Evolutionary conservation across 495 filamentous ascomycete genomes (phyloP).

Genomic region (Ascodesmis nigricans): DNA sequence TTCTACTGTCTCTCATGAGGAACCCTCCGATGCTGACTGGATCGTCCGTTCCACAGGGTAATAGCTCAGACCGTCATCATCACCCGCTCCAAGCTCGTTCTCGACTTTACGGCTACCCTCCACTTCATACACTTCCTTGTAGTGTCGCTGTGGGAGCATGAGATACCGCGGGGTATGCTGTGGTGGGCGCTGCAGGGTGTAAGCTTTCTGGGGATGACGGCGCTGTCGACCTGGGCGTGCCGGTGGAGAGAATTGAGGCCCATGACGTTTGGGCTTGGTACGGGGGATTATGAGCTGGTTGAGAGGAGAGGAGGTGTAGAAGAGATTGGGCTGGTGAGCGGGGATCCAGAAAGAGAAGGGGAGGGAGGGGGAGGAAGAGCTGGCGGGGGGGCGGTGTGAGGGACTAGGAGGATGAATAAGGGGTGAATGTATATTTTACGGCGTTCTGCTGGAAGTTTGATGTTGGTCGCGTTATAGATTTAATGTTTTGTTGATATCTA

Average conservation of each 20-base stretch:
- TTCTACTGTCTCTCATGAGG: constrained; percentile 12
- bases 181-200: constrained; percentile 72
- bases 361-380: too few species aligned
- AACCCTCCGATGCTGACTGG: too few species aligned
- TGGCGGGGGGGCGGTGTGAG: too few species aligned
- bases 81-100: constrained; percentile 70
- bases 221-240: constrained; percentile 70
- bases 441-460: too few species aligned
- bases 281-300: constrained; percentile 55
- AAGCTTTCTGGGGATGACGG: constrained; percentile 47
- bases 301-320: constrained; percentile 32
- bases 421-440: too few species aligned
- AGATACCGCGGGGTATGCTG: constrained; percentile 47
- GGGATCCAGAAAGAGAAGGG: neutral
- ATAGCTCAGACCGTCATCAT: constrained; percentile 61
- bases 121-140: constrained; percentile 70
- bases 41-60: constrained; percentile 32
- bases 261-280: constrained; percentile 56
- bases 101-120: constrained; percentile 78
- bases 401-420: too few species aligned
- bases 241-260: constrained; percentile 72
- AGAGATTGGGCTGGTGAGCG: constrained; percentile 1
- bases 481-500: too few species aligned
- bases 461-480: too few species aligned
- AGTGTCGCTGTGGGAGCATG: constrained; percentile 49